Conservation (phyloP, 1,284 basidiomycete genomes). For the Sporisorium sorghi region DNA sequence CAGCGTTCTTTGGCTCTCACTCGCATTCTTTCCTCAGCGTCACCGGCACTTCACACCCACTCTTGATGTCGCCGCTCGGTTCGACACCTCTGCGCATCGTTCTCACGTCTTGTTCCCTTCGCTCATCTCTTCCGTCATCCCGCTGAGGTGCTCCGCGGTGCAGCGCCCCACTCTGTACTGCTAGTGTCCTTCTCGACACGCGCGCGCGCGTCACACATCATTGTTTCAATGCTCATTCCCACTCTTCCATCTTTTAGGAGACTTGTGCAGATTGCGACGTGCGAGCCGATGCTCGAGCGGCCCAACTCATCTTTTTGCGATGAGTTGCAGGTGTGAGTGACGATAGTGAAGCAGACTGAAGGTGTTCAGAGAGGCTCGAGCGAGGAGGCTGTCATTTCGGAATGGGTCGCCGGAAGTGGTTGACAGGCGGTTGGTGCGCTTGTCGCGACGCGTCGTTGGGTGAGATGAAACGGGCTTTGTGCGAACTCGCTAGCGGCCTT, state of each 20-base stretch:
- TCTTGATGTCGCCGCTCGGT: conserved; percentile 10
- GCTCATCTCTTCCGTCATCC: background rate
- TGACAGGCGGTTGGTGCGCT: background rate
- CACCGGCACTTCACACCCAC: background rate
- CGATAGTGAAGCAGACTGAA: background rate
- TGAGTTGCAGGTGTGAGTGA: background rate
- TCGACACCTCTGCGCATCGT: conserved; percentile 22
- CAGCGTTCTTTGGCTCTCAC: background rate
- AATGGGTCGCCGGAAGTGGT: background rate
- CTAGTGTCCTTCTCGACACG: background rate
- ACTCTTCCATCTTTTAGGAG: background rate
- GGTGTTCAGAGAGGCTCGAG: background rate
- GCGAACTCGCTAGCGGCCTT: background rate
- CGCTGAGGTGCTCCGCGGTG: background rate
- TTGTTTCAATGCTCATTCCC: background rate
- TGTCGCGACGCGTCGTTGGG: conserved; percentile 6
- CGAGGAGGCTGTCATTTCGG: background rate
- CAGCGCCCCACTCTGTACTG: background rate
- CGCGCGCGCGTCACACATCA: background rate
- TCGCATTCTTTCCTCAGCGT: background rate
- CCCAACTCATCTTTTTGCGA: no score
- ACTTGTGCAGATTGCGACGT: background rate
- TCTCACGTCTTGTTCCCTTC: background rate
- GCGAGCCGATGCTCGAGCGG: background rate
- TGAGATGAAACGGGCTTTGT: background rate